Percentiles rank a stretch among this genome's conserved stretches.
Evolutionary conservation across 176 grass and related monocot genomes (phyloP).

Genomic region (Avena sativa): DNA sequence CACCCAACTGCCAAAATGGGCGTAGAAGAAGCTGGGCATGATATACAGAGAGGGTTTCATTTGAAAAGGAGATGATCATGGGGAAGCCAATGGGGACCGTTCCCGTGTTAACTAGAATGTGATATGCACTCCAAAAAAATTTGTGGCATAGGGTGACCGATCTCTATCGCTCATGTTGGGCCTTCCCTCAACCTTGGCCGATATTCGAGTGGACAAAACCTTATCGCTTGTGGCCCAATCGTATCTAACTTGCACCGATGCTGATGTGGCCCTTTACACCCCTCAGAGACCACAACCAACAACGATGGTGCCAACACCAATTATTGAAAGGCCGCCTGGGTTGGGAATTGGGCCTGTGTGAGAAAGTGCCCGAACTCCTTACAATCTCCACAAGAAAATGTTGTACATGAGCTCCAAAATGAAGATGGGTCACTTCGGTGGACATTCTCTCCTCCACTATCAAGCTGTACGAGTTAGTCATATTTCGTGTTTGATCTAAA

Average conservation of each 20-base stretch:
- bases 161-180: background rate
- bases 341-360: no score
- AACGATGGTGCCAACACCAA: no score
- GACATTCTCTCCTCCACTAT: no score
- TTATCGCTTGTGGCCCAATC: background rate
- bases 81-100: background rate
- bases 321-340: no score
- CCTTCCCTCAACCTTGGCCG: background rate
- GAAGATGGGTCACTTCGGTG: no score
- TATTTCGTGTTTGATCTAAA: no score
- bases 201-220: background rate
- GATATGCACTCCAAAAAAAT: background rate
- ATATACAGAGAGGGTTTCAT: background rate
- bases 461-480: no score
- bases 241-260: background rate
- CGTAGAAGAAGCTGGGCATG: background rate
- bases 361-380: accelerated
- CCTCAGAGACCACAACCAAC: background rate
- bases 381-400: no score
- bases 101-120: background rate
- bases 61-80: background rate
- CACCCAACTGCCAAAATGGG: background rate
- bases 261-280: background rate
- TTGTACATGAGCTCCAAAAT: no score
- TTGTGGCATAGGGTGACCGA: background rate